Percentiles rank a stretch among this genome's conserved stretches.
These are phyloP conservation scores for Ascoidea tarda DNA, from an alignment of 805 yeast species.

Conservation along the genomic window DNA sequence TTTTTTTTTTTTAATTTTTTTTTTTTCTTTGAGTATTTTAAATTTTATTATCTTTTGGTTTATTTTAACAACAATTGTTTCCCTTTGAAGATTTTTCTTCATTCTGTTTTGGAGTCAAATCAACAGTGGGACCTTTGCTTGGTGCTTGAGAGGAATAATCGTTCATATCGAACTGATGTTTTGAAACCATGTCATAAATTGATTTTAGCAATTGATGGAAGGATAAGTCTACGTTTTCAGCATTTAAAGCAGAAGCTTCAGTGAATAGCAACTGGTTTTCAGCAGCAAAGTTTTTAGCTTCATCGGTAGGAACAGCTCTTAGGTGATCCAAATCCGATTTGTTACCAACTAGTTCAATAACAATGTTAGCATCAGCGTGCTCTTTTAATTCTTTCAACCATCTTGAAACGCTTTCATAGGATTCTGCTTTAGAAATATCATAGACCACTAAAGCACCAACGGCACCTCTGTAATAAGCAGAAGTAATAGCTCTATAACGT, in stretches of 20 bases:
- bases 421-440: constrained; percentile 83
- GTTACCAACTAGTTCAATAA: constrained; percentile 87
- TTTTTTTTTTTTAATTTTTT: too few species aligned
- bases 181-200: constrained; percentile 87
- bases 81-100: constrained; percentile 48
- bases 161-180: constrained; percentile 82
- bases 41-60: too few species aligned
- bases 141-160: constrained; percentile 55
- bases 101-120: constrained; percentile 86
- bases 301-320: constrained; percentile 96
- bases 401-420: constrained; percentile 73
- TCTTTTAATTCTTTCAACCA: constrained; percentile 87
- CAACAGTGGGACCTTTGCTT: constrained; percentile 79
- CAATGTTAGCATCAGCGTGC: constrained; percentile 90
- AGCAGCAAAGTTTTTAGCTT: constrained; percentile 86
- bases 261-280: constrained; percentile 88
- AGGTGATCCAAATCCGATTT: constrained; percentile 83
- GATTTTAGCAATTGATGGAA: constrained; percentile 88
- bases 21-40: background rate
- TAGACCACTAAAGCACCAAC: constrained; percentile 94
- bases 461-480: constrained; percentile 96
- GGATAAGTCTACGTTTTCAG: constrained; percentile 89
- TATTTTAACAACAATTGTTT: constrained; percentile 13
- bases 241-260: constrained; percentile 88
- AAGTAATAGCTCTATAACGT: constrained; percentile 93